A percentile compares a stretch with the other conserved stretches of the same genome.
Evolutionary conservation across 805 yeast genomes (phyloP).

Genomic region (Suhomyces sp.): DNA sequence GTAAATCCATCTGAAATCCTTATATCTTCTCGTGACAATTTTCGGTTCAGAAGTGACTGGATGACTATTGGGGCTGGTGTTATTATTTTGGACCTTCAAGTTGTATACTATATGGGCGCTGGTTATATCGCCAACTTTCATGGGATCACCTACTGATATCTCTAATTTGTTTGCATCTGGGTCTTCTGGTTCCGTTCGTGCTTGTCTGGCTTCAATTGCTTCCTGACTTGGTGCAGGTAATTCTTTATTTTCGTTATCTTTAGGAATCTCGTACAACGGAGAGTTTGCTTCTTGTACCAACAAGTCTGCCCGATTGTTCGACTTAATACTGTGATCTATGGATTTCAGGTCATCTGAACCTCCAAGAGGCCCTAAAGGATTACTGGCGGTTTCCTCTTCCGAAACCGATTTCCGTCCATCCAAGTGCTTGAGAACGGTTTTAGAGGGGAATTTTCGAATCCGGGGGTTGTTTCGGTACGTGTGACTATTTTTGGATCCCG

Average conservation of each 20-base stretch:
- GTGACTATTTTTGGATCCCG: conserved; percentile 23
- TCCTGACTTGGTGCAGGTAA: not conserved
- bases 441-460: conserved; percentile 27
- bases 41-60: conserved; percentile 9
- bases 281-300: conserved; percentile 48
- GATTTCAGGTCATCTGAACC: conserved; percentile 7
- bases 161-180: conserved; percentile 41
- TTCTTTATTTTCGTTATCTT: conserved; percentile 6
- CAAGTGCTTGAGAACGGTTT: conserved; percentile 30
- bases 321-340: conserved; percentile 19
- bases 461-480: conserved; percentile 27
- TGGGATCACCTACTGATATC: conserved; percentile 84
- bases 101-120: conserved; percentile 86
- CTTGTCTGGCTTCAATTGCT: conserved; percentile 8
- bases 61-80: conserved; percentile 16
- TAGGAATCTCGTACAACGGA: conserved; percentile 49
- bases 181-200: not conserved
- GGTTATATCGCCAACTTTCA: conserved; percentile 86
- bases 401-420: conserved; percentile 4
- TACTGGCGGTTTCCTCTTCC: conserved; percentile 6
- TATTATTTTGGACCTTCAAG: conserved; percentile 60
- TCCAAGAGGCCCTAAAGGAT: conserved; percentile 30
- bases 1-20: conserved; percentile 92
- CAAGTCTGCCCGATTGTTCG: conserved; percentile 26
- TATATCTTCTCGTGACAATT: conserved; percentile 76